Conservation (phyloP, 805 yeast species). For the Dipodascopsis uninucleata region DNA sequence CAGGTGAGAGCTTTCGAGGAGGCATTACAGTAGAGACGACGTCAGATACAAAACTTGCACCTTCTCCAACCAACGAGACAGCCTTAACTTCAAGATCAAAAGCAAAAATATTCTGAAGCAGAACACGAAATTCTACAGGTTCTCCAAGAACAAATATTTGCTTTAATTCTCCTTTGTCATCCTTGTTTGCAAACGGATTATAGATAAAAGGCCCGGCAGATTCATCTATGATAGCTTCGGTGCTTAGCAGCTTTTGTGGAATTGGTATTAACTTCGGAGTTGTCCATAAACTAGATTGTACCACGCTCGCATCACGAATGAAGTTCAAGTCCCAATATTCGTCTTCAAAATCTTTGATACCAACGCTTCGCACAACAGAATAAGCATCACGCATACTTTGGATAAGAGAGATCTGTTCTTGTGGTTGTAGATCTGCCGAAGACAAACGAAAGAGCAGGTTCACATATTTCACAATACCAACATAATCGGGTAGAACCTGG, state of each 20-base stretch:
- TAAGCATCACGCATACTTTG: constrained; percentile 17
- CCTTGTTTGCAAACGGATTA: constrained; percentile 49
- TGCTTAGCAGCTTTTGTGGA: not conserved
- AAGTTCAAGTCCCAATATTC: constrained; percentile 74
- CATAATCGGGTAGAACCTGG: constrained; percentile 47
- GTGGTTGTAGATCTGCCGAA: constrained; percentile 14
- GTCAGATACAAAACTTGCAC: constrained; percentile 22
- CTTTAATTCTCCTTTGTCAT: constrained; percentile 26
- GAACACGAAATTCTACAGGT: constrained; percentile 51
- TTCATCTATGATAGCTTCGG: constrained; percentile 9
- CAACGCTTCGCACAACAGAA: constrained; percentile 13
- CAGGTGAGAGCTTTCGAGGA: constrained; percentile 17
- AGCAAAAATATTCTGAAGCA: constrained; percentile 73
- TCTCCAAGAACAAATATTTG: constrained; percentile 58
- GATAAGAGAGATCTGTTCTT: constrained; percentile 19
- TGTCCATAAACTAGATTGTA: constrained; percentile 26
- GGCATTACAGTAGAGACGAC: constrained; percentile 18
- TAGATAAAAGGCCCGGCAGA: constrained; percentile 45
- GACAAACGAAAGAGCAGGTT: constrained; percentile 16
- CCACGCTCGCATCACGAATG: constrained; percentile 48
- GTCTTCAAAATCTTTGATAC: constrained; percentile 22
- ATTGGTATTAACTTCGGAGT: constrained; percentile 10
- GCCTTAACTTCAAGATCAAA: constrained; percentile 60
- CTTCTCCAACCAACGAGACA: constrained; percentile 28
- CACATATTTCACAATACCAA: constrained; percentile 37